These are phyloP conservation scores for Termitomyces heimii DNA, from an alignment of 768 basidiomycete species.

Conservation along the genomic window DNA sequence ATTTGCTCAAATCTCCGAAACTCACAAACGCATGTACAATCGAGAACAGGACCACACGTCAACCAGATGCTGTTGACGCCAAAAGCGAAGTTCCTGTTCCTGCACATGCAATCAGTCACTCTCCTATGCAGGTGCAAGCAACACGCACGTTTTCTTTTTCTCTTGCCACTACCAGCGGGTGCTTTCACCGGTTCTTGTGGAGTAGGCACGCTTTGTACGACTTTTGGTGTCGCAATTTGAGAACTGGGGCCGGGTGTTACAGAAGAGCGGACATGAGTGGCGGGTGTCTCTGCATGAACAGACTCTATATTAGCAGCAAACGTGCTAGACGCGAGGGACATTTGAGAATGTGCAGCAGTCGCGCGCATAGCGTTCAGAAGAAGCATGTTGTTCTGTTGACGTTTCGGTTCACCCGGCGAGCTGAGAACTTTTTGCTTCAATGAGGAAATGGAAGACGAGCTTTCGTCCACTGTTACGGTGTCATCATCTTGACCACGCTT, in stretches of 20 bases:
- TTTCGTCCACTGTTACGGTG: constrained; percentile 9
- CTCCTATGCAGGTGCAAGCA: neutral
- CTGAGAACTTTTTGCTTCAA: constrained; percentile 17
- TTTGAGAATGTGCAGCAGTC: constrained; percentile 64
- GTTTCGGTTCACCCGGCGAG: constrained; percentile 31
- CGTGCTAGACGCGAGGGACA: constrained; percentile 38
- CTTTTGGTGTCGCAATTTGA: constrained; percentile 25
- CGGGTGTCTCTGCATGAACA: constrained; percentile 24
- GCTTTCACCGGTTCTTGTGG: constrained; percentile 46
- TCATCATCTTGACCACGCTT: constrained; percentile 27
- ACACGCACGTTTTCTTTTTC: constrained; percentile 73
- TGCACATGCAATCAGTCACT: constrained; percentile 5
- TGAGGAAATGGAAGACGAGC: constrained; percentile 14
- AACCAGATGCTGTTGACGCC: constrained; percentile 25
- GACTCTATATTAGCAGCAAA: constrained; percentile 25
- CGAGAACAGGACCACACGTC: constrained; percentile 5
- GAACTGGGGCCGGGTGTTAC: constrained; percentile 34
- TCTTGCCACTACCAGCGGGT: constrained; percentile 50
- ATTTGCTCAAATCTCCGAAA: neutral
- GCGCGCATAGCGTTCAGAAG: constrained; percentile 77
- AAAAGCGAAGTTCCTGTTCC: constrained; percentile 31
- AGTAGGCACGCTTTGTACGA: constrained; percentile 23
- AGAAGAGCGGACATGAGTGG: constrained; percentile 28
- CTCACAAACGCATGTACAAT: neutral
- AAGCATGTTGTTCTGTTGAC: constrained; percentile 62